Conservation (phyloP, 2,329 filamentous ascomycete species). For the Dichotomopilus funicola region DNA sequence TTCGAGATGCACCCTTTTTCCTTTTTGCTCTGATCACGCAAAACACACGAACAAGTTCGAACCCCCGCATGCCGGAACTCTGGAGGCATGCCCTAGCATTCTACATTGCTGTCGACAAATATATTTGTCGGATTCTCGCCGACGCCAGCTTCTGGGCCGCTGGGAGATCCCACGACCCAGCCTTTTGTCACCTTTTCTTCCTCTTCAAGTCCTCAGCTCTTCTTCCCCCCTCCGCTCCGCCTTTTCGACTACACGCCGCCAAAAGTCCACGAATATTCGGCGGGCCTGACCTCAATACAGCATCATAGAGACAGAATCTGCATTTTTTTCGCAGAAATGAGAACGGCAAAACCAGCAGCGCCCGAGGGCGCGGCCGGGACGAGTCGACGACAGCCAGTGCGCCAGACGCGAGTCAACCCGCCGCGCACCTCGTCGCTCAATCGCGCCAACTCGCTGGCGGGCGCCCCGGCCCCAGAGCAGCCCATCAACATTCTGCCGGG, state of each 20-base stretch:
- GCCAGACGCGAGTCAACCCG: conserved; percentile 60
- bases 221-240: neutral
- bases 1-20: conserved; percentile 14
- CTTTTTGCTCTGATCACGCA: conserved; percentile 13
- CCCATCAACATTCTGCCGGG: conserved; percentile 62
- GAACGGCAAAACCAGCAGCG: conserved; percentile 44
- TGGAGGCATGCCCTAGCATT: conserved; percentile 10
- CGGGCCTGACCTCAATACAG: neutral
- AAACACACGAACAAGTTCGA: conserved; percentile 2
- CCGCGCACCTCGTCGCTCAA: conserved; percentile 46
- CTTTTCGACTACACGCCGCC: neutral
- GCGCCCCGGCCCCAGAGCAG: conserved; percentile 43
- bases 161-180: neutral
- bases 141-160: neutral
- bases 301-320: neutral
- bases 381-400: conserved; percentile 54
- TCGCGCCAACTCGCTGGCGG: conserved; percentile 42
- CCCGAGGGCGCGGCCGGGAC: conserved; percentile 32
- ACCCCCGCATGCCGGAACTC: neutral
- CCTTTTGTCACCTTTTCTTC: neutral
- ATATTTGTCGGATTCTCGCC: conserved; percentile 3
- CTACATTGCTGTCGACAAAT: neutral
- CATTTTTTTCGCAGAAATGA: conserved; percentile 40
- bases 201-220: conserved; percentile 12
- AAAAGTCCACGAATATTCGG: neutral